Conservation (phyloP, 129 eudicot genomes). For the Cynara cardunculus region DNA sequence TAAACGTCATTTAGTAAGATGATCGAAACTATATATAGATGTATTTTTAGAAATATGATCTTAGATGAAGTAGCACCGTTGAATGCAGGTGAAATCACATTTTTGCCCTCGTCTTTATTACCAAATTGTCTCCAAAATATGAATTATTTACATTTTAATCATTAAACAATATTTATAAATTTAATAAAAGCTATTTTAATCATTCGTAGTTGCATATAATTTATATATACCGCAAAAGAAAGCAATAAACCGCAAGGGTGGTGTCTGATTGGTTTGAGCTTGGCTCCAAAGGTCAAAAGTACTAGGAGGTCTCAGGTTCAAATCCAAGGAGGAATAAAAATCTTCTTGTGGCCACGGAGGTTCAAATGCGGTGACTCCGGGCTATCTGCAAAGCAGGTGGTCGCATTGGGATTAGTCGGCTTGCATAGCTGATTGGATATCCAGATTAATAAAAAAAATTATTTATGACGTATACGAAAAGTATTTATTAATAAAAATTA, state of each 20-base stretch:
- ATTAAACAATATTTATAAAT: neutral
- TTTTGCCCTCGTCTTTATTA: neutral
- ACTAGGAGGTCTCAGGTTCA: too few relatives aligned
- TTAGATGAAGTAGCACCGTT: neutral
- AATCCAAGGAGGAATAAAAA: too few relatives aligned
- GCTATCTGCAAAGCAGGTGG: too few relatives aligned
- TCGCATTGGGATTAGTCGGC: too few relatives aligned
- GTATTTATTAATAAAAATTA: neutral
- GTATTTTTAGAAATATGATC: neutral
- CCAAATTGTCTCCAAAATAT: neutral
- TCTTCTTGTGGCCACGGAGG: too few relatives aligned
- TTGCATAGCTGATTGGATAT: too few relatives aligned
- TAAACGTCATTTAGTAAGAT: neutral
- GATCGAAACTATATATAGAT: neutral
- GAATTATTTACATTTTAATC: neutral
- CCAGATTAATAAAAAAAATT: too few relatives aligned
- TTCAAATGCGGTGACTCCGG: too few relatives aligned
- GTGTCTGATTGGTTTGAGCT: too few relatives aligned
- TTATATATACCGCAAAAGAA: too few relatives aligned
- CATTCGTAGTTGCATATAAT: neutral
- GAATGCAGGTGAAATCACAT: neutral
- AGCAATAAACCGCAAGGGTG: too few relatives aligned
- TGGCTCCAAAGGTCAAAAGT: too few relatives aligned
- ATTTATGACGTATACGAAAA: neutral
- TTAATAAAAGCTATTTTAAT: neutral